Evolutionary conservation across 202 grass and related monocot species (phyloP).

Genomic region (Digitaria exilis): DNA sequence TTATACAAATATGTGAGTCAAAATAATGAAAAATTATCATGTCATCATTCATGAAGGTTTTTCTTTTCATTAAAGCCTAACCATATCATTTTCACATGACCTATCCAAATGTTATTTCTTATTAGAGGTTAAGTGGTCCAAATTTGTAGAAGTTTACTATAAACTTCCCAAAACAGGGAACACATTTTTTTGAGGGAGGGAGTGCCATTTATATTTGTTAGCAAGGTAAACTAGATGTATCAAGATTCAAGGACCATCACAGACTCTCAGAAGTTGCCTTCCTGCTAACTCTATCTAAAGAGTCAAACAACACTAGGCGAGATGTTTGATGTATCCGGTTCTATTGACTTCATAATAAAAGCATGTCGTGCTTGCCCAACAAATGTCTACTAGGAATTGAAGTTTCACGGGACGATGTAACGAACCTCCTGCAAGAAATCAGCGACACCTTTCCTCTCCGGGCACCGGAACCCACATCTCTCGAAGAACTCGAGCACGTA

Average conservation of each 20-base stretch:
- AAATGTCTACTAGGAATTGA: not conserved
- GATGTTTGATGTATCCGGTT: not conserved
- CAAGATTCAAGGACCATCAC: not conserved
- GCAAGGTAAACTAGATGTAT: constrained; percentile 6
- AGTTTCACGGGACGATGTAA: not conserved
- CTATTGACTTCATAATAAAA: not conserved
- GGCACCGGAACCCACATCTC: constrained; percentile 62
- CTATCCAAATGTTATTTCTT: not conserved
- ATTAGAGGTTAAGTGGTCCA: not conserved
- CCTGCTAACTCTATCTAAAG: too few relatives aligned
- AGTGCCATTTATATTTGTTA: not conserved
- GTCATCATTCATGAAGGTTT: not conserved
- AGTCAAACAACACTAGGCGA: not conserved
- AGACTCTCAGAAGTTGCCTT: not conserved
- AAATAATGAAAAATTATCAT: not conserved
- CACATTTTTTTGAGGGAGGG: not conserved
- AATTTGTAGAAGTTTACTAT: not conserved
- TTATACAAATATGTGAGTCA: not conserved
- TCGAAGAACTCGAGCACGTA: constrained; percentile 69
- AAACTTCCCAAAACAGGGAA: not conserved
- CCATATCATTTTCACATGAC: not conserved
- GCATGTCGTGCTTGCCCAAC: not conserved
- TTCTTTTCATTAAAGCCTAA: not conserved
- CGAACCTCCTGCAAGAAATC: constrained; percentile 80
- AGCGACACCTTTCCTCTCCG: constrained; percentile 72